Percentiles rank a stretch among this genome's conserved stretches.
Conservation (phyloP, 768 basidiomycete genomes). For the Lactarius sp. region DNA sequence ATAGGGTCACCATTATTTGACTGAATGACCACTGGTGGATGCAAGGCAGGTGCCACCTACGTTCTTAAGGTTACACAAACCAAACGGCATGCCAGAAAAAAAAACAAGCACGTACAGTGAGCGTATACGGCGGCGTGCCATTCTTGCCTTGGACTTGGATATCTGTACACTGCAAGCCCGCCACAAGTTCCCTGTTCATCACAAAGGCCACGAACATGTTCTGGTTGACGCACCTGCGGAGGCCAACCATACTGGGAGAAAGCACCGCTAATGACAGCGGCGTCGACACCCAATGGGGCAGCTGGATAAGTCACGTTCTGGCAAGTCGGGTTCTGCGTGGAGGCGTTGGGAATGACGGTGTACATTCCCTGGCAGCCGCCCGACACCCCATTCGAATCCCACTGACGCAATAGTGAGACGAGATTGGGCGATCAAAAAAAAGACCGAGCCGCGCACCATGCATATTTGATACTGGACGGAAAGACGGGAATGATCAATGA, state of each 20-base stretch:
- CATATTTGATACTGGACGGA: constrained; percentile 56
- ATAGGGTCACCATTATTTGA: constrained; percentile 38
- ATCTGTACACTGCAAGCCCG: constrained; percentile 47
- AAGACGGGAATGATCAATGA: neutral
- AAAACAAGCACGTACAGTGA: constrained; percentile 41
- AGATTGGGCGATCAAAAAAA: neutral
- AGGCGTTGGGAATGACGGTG: constrained; percentile 46
- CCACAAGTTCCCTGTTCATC: neutral
- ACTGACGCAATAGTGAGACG: constrained; percentile 33
- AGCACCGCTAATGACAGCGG: constrained; percentile 42
- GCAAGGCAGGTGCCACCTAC: constrained; percentile 55
- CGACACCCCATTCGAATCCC: constrained; percentile 51
- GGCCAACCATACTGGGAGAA: constrained; percentile 59
- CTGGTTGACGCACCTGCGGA: constrained; percentile 39
- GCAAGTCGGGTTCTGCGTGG: constrained; percentile 39
- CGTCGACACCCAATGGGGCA: constrained; percentile 43
- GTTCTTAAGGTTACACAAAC: neutral
- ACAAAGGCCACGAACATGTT: neutral
- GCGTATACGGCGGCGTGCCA: constrained; percentile 54
- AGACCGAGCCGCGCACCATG: constrained; percentile 42
- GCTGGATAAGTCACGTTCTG: constrained; percentile 44
- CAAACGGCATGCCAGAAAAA: neutral
- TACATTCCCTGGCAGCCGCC: constrained; percentile 59
- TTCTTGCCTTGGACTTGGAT: constrained; percentile 49
- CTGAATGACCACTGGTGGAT: constrained; percentile 57